Percentiles rank a stretch among this genome's conserved stretches.
These are phyloP conservation scores for Calonectria henricotiae DNA, from an alignment of 2,329 filamentous ascomycete species.

Conservation along the genomic window DNA sequence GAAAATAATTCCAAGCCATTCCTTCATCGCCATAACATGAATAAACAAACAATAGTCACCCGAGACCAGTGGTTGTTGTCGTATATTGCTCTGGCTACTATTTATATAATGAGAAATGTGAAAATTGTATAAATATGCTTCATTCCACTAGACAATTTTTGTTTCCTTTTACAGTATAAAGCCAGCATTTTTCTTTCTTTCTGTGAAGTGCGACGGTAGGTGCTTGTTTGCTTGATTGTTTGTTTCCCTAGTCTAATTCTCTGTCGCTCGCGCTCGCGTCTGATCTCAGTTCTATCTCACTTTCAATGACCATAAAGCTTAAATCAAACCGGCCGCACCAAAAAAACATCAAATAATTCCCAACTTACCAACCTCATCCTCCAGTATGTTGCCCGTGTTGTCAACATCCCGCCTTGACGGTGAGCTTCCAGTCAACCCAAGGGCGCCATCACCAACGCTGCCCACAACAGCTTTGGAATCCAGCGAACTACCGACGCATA, in stretches of 20 bases:
- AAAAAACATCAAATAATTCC: not conserved
- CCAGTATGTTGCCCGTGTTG: not conserved
- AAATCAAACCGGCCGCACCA: not conserved
- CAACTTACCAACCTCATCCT: not conserved
- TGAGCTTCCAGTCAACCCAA: not conserved
- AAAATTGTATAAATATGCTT: too few species aligned
- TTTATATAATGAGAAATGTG: too few species aligned
- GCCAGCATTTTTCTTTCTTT: too few species aligned
- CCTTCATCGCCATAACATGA: too few species aligned
- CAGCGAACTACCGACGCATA: not conserved
- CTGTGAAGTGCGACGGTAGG: not conserved
- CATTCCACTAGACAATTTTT: too few species aligned
- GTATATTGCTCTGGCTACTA: too few species aligned
- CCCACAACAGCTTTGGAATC: not conserved
- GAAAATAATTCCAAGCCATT: too few species aligned
- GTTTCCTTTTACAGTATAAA: too few species aligned
- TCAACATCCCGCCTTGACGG: too few species aligned
- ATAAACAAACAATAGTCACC: too few species aligned
- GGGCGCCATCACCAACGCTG: too few species aligned
- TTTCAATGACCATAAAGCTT: not conserved
- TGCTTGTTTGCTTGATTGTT: not conserved
- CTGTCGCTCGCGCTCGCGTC: not conserved
- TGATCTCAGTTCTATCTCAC: not conserved
- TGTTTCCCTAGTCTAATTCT: not conserved
- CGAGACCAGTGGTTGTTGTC: too few species aligned